Conservation (phyloP, 139 green algal species). For the Pleodorina starrii region DNA sequence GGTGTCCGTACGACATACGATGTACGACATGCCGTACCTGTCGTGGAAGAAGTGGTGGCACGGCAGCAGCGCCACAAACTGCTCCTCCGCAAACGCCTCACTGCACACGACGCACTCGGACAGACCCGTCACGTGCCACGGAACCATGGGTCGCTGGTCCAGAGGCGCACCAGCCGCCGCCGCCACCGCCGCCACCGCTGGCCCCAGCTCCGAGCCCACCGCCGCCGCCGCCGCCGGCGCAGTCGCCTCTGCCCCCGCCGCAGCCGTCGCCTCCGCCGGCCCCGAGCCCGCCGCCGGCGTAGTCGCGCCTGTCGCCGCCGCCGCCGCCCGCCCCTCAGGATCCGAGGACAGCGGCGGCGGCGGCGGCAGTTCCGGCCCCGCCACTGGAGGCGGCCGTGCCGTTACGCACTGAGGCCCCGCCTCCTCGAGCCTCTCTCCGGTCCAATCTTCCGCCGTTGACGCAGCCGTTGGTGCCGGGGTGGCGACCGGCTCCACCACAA, state of each 20-base stretch:
- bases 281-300: not conserved
- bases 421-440: too few relatives aligned
- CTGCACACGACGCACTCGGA: constrained; percentile 48
- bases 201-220: not conserved
- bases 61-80: constrained; percentile 32
- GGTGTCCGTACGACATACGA: too few relatives aligned
- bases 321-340: too few relatives aligned
- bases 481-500: too few relatives aligned
- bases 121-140: not conserved
- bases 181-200: too few relatives aligned
- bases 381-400: not conserved
- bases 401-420: too few relatives aligned
- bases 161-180: too few relatives aligned
- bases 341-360: not conserved
- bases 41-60: constrained; percentile 39
- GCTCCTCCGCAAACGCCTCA: constrained; percentile 18
- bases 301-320: too few relatives aligned
- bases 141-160: not conserved
- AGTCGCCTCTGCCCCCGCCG: not conserved
- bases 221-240: not conserved
- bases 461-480: too few relatives aligned
- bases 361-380: not conserved
- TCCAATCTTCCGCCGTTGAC: too few relatives aligned
- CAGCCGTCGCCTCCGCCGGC: not conserved
- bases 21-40: constrained; percentile 11